Evolutionary conservation across 2,329 filamentous ascomycete species (phyloP).

Genomic region (Zymoseptoria pseudotritici): DNA sequence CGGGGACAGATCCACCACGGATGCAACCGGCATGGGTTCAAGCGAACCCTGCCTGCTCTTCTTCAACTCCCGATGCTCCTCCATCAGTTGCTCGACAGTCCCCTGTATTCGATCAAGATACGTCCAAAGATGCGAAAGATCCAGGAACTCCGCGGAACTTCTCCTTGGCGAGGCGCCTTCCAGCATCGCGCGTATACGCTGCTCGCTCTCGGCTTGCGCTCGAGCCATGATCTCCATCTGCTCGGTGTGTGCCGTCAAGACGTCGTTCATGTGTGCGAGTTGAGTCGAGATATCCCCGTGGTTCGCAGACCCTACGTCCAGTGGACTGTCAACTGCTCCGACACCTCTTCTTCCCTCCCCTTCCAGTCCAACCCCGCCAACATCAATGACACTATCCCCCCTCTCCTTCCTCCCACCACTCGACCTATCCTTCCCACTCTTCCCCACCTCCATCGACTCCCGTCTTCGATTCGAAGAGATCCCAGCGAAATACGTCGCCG

Average conservation of each 20-base stretch:
- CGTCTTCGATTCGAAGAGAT: neutral
- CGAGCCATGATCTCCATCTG: neutral
- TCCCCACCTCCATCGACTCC: too few species aligned
- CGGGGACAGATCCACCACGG: conserved; percentile 16
- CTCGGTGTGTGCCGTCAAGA: neutral
- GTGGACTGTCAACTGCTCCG: too few species aligned
- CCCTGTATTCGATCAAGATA: conserved; percentile 25
- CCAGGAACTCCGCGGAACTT: conserved; percentile 10
- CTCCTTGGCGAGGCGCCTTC: neutral
- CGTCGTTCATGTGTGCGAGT: neutral
- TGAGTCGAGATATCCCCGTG: neutral
- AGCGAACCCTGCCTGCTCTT: neutral
- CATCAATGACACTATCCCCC: neutral
- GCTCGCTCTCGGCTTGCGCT: neutral
- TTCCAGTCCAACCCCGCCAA: neutral
- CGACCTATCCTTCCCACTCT: neutral
- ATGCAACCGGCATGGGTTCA: neutral
- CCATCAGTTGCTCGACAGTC: conserved; percentile 17
- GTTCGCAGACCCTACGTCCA: neutral
- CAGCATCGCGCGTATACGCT: neutral
- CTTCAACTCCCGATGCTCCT: conserved; percentile 12
- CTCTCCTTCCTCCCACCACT: neutral
- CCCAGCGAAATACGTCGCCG: neutral
- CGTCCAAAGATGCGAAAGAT: conserved; percentile 20
- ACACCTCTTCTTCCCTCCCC: neutral